These are phyloP conservation scores for Aspergillus indologenus DNA, from an alignment of 495 filamentous ascomycete genomes.

Conservation along the genomic window DNA sequence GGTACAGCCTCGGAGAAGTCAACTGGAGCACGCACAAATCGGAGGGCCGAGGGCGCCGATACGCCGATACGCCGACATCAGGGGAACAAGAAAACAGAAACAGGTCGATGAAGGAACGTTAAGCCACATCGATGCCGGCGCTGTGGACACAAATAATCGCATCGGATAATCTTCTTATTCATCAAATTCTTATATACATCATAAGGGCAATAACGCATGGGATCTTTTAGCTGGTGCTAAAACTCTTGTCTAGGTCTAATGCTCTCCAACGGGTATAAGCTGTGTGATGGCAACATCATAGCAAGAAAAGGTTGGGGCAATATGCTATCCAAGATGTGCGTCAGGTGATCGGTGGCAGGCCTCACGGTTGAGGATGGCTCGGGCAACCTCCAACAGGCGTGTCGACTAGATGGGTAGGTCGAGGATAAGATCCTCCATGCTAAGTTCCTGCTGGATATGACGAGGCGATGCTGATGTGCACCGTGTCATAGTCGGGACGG, in stretches of 20 bases:
- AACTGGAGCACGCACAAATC: no score
- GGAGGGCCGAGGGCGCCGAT: no score
- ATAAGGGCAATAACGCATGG: constrained; percentile 4
- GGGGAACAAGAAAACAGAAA: no score
- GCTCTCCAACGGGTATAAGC: background rate
- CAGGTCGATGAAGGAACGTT: no score
- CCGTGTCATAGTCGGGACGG: background rate
- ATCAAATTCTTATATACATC: constrained; percentile 11
- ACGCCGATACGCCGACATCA: background rate
- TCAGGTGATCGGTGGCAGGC: background rate
- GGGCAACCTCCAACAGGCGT: background rate
- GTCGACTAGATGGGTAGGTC: background rate
- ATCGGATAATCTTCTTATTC: constrained; percentile 3
- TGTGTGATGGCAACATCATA: background rate
- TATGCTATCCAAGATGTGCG: background rate
- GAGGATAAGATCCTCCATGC: background rate
- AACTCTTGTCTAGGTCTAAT: background rate
- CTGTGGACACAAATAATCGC: no score
- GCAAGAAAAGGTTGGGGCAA: background rate
- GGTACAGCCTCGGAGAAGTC: no score
- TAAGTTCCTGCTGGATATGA: background rate
- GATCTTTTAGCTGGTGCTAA: background rate
- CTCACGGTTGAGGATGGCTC: background rate
- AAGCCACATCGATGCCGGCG: no score
- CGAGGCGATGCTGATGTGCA: background rate